These are phyloP conservation scores for Verbascum thapsus DNA, from an alignment of 257 asterid species.

Conservation along the genomic window DNA sequence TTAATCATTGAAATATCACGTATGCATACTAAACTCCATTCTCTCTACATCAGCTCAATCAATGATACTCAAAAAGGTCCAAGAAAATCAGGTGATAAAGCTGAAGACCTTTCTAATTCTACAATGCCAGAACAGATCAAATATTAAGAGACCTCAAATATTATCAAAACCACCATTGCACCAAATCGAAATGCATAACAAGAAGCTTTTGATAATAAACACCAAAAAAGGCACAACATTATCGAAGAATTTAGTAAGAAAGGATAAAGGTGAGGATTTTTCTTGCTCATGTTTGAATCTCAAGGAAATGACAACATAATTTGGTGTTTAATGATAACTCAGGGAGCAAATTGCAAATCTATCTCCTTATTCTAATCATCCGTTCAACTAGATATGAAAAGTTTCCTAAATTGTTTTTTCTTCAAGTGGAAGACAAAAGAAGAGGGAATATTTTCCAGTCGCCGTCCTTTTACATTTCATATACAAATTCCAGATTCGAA, in stretches of 20 bases:
- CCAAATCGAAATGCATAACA: not conserved
- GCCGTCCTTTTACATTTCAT: not conserved
- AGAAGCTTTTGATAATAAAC: not conserved
- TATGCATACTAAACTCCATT: slow-evolving; percentile 1
- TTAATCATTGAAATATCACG: not conserved
- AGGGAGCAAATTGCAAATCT: slow-evolving; percentile 1
- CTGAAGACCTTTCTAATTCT: not conserved
- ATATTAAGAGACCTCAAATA: slow-evolving; percentile 3
- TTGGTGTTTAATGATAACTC: not conserved
- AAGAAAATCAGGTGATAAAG: not conserved
- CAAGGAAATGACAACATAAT: not conserved
- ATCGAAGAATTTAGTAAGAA: not conserved
- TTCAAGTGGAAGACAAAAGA: not conserved
- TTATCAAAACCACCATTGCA: slow-evolving; percentile 1
- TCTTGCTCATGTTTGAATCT: not conserved
- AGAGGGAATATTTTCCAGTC: not conserved
- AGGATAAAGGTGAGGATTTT: not conserved
- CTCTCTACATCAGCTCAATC: not conserved
- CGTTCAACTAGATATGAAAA: not conserved
- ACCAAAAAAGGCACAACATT: not conserved
- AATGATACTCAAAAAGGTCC: not conserved
- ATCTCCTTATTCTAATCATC: not conserved
- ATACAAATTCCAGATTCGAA: not conserved
- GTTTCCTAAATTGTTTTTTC: not conserved
- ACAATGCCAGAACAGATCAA: not conserved